Percentiles rank a stretch among this genome's conserved stretches.
Evolutionary conservation across 164 flowering plant genomes (phyloP).

Genomic region (Dillenia suffruticosa): DNA sequence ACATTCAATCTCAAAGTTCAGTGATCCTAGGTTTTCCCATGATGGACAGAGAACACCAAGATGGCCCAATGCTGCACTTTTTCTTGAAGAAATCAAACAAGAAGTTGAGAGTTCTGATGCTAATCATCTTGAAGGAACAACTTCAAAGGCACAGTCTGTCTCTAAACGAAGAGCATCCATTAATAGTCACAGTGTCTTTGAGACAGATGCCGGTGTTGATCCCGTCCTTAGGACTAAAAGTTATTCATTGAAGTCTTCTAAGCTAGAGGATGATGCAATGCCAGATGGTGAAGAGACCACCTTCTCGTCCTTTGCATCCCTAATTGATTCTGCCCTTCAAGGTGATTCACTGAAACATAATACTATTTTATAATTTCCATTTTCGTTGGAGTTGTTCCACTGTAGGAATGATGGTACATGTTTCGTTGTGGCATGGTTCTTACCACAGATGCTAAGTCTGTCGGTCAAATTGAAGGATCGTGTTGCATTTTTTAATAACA

Average conservation of each 20-base stretch:
- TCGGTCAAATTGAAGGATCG: no score
- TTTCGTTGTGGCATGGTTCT: no score
- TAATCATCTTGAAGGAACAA: slow-evolving; percentile 36
- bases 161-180: slow-evolving; percentile 42
- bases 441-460: no score
- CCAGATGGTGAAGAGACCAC: slow-evolving; percentile 64
- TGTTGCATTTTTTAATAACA: not conserved
- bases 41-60: slow-evolving; percentile 52
- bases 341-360: slow-evolving; percentile 29
- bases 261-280: slow-evolving; percentile 51
- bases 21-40: slow-evolving; percentile 34
- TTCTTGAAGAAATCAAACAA: slow-evolving; percentile 80
- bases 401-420: no score
- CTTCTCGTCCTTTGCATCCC: slow-evolving; percentile 66
- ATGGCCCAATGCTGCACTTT: slow-evolving; percentile 72
- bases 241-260: slow-evolving; percentile 50
- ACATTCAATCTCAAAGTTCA: slow-evolving; percentile 38
- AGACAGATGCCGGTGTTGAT: slow-evolving; percentile 33
- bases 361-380: no score
- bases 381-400: no score
- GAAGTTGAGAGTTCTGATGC: slow-evolving; percentile 56
- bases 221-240: slow-evolving; percentile 29
- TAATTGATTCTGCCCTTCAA: slow-evolving; percentile 84
- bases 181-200: slow-evolving; percentile 33
- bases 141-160: slow-evolving; percentile 26